phyloP scores from a whole-genome alignment of 805 yeast species.

The Cyberlindnera maclurae region DNA sequence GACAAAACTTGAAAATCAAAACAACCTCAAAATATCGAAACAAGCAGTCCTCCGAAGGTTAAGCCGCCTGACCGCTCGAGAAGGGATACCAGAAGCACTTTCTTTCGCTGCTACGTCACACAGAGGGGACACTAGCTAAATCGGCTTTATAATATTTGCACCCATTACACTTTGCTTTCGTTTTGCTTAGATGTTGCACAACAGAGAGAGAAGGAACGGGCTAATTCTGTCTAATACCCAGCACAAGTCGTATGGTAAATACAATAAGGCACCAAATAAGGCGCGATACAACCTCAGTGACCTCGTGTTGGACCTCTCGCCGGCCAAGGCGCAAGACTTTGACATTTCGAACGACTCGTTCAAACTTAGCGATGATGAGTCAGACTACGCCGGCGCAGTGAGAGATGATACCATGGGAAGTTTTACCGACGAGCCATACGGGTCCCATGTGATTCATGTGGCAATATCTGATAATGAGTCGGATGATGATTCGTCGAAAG shows the following conservation, averaged over 20 bases:
- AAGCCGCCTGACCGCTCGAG: too few species aligned
- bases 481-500: constrained; percentile 17
- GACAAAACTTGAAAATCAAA: constrained; percentile 1
- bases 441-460: constrained; percentile 15
- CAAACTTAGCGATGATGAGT: constrained; percentile 20
- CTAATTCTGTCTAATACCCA: constrained; percentile 13
- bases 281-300: constrained; percentile 20
- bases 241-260: constrained; percentile 19
- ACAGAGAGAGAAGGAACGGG: constrained; percentile 23
- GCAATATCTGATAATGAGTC: constrained; percentile 23
- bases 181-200: constrained; percentile 11
- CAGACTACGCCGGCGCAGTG: constrained; percentile 5
- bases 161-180: neutral
- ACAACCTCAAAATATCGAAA: neutral
- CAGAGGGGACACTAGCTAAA: too few species aligned
- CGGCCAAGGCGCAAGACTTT: constrained; percentile 7
- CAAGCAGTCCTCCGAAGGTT: too few species aligned
- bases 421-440: constrained; percentile 15
- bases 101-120: too few species aligned
- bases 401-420: constrained; percentile 10
- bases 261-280: constrained; percentile 17
- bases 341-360: constrained; percentile 22
- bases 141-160: too few species aligned
- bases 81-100: too few species aligned
- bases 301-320: constrained; percentile 15